A percentile compares a stretch with the other conserved stretches of the same genome.
phyloP scores from a whole-genome alignment of 345 rosid species.

The Brassica carinata region DNA sequence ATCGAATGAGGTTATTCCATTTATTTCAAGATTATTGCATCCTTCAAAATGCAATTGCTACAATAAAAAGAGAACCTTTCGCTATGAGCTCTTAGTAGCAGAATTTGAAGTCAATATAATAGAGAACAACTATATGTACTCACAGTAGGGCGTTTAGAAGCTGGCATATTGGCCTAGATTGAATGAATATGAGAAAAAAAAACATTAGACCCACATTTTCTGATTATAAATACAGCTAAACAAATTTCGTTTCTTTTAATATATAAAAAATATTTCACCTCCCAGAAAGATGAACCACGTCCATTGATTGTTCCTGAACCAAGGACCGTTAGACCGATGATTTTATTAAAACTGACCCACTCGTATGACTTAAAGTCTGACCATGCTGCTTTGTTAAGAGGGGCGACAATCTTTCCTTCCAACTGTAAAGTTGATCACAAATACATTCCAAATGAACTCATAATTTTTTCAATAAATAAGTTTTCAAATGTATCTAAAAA shows the following conservation, averaged over 20 bases:
- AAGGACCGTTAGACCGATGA: not conserved
- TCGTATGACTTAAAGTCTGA: not conserved
- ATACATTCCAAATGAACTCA: not conserved
- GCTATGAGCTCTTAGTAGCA: not conserved
- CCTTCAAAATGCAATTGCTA: conserved; percentile 37
- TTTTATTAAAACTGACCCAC: not conserved
- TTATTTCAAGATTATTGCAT: conserved; percentile 35
- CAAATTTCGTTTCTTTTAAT: not conserved
- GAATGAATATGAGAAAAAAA: not conserved
- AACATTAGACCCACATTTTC: not conserved
- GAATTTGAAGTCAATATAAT: not conserved
- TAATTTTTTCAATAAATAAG: not conserved
- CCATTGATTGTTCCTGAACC: conserved; percentile 33
- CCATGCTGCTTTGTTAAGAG: conserved; percentile 22
- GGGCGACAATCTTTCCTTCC: conserved; percentile 16
- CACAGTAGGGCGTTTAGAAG: conserved; percentile 29
- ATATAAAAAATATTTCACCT: conserved; percentile 1
- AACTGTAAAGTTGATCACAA: conserved; percentile 2
- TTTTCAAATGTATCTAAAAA: not conserved
- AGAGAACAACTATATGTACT: not conserved
- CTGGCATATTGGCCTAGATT: not conserved
- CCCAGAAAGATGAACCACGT: conserved; percentile 35
- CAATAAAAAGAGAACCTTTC: not conserved
- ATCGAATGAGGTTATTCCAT: conserved; percentile 40
- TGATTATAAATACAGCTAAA: not conserved